Evolutionary conservation across 2,329 filamentous ascomycete genomes (phyloP), one percentile per base, ranked within the genome.

Genomic region (Clonostachys chloroleuca): DNA sequence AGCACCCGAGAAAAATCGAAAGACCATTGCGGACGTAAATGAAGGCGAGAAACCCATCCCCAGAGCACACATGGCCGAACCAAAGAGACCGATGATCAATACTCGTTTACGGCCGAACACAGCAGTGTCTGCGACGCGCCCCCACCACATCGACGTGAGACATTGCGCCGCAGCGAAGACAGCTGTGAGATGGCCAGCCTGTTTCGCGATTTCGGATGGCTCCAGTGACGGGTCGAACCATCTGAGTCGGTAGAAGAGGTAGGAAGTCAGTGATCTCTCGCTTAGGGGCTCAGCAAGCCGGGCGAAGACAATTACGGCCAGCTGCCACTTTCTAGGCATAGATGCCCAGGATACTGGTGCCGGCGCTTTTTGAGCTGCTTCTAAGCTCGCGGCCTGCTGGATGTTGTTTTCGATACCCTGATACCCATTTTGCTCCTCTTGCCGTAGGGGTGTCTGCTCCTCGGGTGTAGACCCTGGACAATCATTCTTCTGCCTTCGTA

Each of bases 261-360:
- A 91, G 39, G 83, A 77, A 57, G 86, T 79, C 34, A 87, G 63
- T 2, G 78, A 83, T 8, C 84, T 86, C 49, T 89, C 80, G 5
- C 87, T 86, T 37, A 92, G 66, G 41, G 87, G 87, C 59, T 91
- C 87, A 8, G 85, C 86, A 7, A 95, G 71, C 24, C 91, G 82
- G 10, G 89, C 86, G 42, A 95, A 69, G 0, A 87, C 90, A 44
- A 95, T 75, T 48, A 95, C 84, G 34, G 86, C 69, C 17, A 95
- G 77, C 65, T 95, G 91, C 42, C 81, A 75, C 65, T 91, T 95
- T 48, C 81, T 77, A 0, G 91, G 91, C 1, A 95, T 71, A 12
- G 86, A 82, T 40, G 70, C 70, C 89, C 89, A 94, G 17, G 60
- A 45, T 6, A 64, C 58, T 3, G 24, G 24, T 3, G 9, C 8